Evolutionary conservation across 2,329 filamentous ascomycete genomes (phyloP), one percentile per base, ranked within the genome.

Genomic region (Dissoconium aciculare): DNA sequence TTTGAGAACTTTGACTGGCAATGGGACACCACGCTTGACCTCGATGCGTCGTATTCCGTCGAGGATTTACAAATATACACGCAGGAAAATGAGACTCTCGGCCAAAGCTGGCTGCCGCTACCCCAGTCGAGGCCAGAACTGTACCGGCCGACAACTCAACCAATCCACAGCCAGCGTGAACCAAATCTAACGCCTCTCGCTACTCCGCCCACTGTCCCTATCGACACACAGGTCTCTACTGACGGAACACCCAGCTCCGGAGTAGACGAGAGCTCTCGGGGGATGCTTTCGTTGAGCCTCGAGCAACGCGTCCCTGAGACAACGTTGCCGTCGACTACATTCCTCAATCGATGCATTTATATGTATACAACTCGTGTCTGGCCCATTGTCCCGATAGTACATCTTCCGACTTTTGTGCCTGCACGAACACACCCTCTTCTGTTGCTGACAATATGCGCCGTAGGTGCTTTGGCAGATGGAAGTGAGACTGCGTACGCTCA

Each of bases 341-440:
- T 35, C 11, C 33, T 35, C 12, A 35, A 35, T 12, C 24, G 33
- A 9, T 35, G 33, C 17, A 32, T 35, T 5, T 28, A 35, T 14
- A 28, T 24, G 5, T 35, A 31, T 15, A 35, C 33, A 11, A 35
- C 33, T 14, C 13, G 33, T 10, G 26, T 35, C 12, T 35, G 33
- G 33, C 33, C 33, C 2, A 10, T 32, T 4, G 17, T 32, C 6
- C 33, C 33, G 6, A 26, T 35, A 5, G 17, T 35, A 2, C 33
- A 35, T 21, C 29, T 35, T 3, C 33, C 33, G 9, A 35, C 26
- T 8, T 35, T 35, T 15, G 5, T 28, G 13, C 33, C 33, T 8
- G 26, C 33, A 5, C 29, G 30, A 12, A 35, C 33, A 16, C 16
- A 35, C 24, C 33, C 33, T 12, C 25, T 35, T 11, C 30, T 35